These are phyloP conservation scores for Meyerozyma elateridarum DNA, from an alignment of 1,139 yeast species.

Conservation along the genomic window DNA sequence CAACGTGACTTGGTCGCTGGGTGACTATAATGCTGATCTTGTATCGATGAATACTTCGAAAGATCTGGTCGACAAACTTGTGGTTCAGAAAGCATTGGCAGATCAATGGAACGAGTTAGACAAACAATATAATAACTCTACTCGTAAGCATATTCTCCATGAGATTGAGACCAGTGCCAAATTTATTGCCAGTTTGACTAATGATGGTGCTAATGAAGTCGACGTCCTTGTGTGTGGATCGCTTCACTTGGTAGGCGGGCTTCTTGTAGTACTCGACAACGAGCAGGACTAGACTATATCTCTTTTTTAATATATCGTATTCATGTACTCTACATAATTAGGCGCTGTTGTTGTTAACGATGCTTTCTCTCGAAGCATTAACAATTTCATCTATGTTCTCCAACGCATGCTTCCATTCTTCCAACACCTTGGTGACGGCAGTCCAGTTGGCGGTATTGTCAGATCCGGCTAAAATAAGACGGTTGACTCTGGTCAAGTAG, in stretches of 20 bases:
- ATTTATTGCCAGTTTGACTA: conserved; percentile 42
- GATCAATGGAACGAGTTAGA: conserved; percentile 63
- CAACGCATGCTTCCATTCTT: conserved; percentile 39
- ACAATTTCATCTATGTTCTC: conserved; percentile 41
- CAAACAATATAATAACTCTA: conserved; percentile 21
- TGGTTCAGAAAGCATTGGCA: conserved; percentile 76
- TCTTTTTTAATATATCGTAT: too few relatives aligned
- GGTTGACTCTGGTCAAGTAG: conserved; percentile 39
- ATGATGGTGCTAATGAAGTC: conserved; percentile 22
- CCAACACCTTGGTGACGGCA: conserved; percentile 31
- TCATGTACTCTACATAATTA: too few relatives aligned
- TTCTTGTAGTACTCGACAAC: conserved; percentile 73
- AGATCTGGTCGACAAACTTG: conserved; percentile 64
- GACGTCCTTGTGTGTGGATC: conserved; percentile 95
- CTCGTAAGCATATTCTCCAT: conserved; percentile 52
- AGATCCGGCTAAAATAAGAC: conserved; percentile 38
- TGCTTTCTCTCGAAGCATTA: conserved; percentile 41
- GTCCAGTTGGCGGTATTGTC: conserved; percentile 34
- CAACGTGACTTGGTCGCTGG: conserved; percentile 85
- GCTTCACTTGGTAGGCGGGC: conserved; percentile 89
- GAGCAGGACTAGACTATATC: conserved; percentile 34
- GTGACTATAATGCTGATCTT: conserved; percentile 75
- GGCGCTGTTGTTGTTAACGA: conserved; percentile 26
- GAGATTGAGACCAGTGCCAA: conserved; percentile 75
- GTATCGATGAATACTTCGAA: conserved; percentile 79